Base-by-base conservation (phyloP, 73 alveolate species). In the Tetrahymena malaccensis region DNA sequence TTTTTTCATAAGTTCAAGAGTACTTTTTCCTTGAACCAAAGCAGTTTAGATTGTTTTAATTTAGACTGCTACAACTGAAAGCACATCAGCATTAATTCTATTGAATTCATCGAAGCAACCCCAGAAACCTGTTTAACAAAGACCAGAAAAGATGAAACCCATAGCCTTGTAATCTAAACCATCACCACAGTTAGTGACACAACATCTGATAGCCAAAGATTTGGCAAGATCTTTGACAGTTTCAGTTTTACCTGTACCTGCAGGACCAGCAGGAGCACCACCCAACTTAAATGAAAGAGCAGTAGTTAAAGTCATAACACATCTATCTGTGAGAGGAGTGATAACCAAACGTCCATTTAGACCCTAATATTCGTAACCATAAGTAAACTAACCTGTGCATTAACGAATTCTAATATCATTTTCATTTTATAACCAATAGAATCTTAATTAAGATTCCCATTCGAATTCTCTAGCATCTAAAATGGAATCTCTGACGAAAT, bases 241-340 rank as follows among this genome's bases (percentile, higher is more conserved):
- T 97, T 99, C 99, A 12, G 99, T 99, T 94, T 98, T 99, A 43
- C 99, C 99, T 19, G 99, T 99, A 38, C 99, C 99, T 12, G 99
- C 99, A 2, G 99, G 99, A 11, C 99, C 99, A 11, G 99, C 99
- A 10, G 99, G 99, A 33, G 99, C 99, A 16, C 99, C 99, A n/a
- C 99, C 99, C 96, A 96, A 95, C 56, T 97, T 96, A 96, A 99
- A 98, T 93, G 99, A 98, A 34, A 99, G 98, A 9, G 99, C 99
- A 21, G 99, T 98, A 3, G 99, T 99, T 43, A 99, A 94, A n/a
- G 99, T 99, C 99, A 99, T 99, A 93, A 97, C 99, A 95, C 99
- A 99, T 96, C 99, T 97, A 97, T 99, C 99, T 35, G 99, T 99
- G 89, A 99, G 98, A 13, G 99, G 99, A 43, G 99, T 99, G 95